These are phyloP conservation scores for Colletotrichum spaethianum DNA, from an alignment of 2,329 filamentous ascomycete genomes.

Conservation along the genomic window DNA sequence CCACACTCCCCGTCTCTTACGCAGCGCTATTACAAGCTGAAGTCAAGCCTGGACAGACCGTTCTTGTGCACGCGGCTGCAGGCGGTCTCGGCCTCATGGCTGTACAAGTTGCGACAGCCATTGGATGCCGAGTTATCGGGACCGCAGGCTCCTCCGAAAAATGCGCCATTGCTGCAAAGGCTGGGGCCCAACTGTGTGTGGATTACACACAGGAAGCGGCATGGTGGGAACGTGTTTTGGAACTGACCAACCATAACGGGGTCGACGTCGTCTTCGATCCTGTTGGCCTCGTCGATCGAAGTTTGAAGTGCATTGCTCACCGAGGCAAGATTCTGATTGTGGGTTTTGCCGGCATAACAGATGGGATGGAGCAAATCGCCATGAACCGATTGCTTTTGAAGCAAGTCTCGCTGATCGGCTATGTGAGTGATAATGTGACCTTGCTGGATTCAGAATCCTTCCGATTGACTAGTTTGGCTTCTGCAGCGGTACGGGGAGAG, in stretches of 20 bases:
- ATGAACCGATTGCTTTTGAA: slow-evolving; percentile 70
- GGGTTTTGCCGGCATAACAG: slow-evolving; percentile 69
- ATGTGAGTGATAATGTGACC: slow-evolving; percentile 57
- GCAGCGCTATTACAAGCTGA: slow-evolving; percentile 61
- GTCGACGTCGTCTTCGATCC: slow-evolving; percentile 72
- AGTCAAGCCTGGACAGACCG: slow-evolving; percentile 61
- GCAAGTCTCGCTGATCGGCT: slow-evolving; percentile 66
- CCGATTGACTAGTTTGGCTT: neutral
- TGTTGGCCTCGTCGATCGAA: slow-evolving; percentile 69
- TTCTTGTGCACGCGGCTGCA: slow-evolving; percentile 69
- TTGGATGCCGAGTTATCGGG: slow-evolving; percentile 68
- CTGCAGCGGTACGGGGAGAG: slow-evolving; percentile 71
- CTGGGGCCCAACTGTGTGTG: slow-evolving; percentile 59
- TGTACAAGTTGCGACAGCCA: slow-evolving; percentile 67
- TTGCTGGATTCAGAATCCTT: neutral
- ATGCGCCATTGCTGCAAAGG: slow-evolving; percentile 53
- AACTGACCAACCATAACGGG: slow-evolving; percentile 62
- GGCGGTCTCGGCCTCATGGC: slow-evolving; percentile 70
- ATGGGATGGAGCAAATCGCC: slow-evolving; percentile 66
- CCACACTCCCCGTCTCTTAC: slow-evolving; percentile 68
- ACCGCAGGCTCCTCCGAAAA: slow-evolving; percentile 64
- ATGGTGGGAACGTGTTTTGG: slow-evolving; percentile 68
- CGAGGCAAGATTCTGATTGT: slow-evolving; percentile 69
- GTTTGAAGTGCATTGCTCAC: slow-evolving; percentile 67
- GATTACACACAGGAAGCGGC: slow-evolving; percentile 52